Evolutionary conservation across 2,329 filamentous ascomycete genomes (phyloP).

Genomic region (Hymenoscyphus infarciens): DNA sequence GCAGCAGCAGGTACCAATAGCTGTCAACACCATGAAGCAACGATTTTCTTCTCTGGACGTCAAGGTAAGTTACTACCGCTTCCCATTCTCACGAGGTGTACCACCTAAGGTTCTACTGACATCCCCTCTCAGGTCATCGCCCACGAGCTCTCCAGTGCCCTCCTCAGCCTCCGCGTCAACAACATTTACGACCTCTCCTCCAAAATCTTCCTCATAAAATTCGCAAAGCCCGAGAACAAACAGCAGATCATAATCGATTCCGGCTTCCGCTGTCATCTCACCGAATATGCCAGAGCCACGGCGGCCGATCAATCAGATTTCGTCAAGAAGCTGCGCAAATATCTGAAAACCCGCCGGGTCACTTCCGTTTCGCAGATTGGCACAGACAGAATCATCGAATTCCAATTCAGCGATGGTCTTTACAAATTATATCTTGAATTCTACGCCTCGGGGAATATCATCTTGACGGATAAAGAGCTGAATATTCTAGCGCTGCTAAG

Average conservation of each 20-base stretch:
- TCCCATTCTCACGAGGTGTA: not conserved
- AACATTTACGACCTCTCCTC: conserved; percentile 97
- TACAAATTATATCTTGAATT: conserved; percentile 91
- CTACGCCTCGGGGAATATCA: conserved; percentile 92
- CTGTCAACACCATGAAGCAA: conserved; percentile 60
- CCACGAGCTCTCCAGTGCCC: conserved; percentile 77
- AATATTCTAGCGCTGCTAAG: conserved; percentile 79
- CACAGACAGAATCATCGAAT: conserved; percentile 88
- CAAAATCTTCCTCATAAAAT: conserved; percentile 92
- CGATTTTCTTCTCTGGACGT: conserved; percentile 77
- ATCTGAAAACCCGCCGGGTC: conserved; percentile 79
- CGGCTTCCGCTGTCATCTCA: conserved; percentile 93
- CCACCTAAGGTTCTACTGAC: conserved; percentile 3
- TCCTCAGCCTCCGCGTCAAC: conserved; percentile 76
- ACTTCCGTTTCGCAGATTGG: conserved; percentile 82
- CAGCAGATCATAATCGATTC: conserved; percentile 91
- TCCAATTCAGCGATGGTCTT: conserved; percentile 86
- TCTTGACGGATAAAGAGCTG: conserved; percentile 80
- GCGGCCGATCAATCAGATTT: conserved; percentile 82
- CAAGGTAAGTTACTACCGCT: conserved; percentile 45
- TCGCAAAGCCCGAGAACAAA: conserved; percentile 83
- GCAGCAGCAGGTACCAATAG: not conserved
- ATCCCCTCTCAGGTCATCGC: conserved; percentile 68
- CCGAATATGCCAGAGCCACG: conserved; percentile 82
- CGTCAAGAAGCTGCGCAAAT: conserved; percentile 80